phyloP scores from a whole-genome alignment of 2,329 filamentous ascomycete genomes.

The Calonectria pauciramosa region DNA sequence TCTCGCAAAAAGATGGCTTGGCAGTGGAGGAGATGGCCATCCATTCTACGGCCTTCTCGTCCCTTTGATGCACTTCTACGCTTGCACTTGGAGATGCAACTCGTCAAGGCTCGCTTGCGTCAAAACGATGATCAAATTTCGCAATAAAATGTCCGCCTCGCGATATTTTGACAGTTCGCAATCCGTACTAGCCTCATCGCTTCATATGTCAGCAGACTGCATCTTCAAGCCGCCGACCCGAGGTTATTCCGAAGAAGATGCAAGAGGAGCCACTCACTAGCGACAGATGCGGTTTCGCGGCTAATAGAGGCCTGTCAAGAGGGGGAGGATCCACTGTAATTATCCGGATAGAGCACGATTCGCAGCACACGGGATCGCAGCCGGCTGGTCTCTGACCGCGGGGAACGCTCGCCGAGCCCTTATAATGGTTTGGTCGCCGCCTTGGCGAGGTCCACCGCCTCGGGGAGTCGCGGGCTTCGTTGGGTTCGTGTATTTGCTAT shows the following conservation, averaged over 20 bases:
- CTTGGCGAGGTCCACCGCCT: neutral
- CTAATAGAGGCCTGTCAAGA: neutral
- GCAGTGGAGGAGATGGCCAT: neutral
- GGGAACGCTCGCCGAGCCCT: neutral
- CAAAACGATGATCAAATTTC: neutral
- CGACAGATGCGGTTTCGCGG: neutral
- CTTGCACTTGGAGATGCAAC: too few relatives aligned
- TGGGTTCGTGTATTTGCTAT: neutral
- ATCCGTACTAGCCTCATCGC: neutral
- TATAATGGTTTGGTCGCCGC: neutral
- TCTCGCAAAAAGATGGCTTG: neutral
- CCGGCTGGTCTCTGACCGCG: neutral
- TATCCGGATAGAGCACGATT: neutral
- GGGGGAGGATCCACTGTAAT: neutral
- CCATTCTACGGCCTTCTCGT: too few relatives aligned
- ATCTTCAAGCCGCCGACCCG: neutral
- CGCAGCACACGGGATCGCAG: neutral
- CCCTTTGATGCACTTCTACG: too few relatives aligned
- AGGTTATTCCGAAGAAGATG: neutral
- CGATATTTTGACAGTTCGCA: too few relatives aligned
- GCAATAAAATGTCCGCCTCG: neutral
- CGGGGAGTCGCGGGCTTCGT: conserved; percentile 8
- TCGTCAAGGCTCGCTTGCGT: neutral
- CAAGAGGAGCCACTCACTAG: neutral
- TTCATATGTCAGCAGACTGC: neutral